phyloP scores from a whole-genome alignment of 2,329 filamentous ascomycete species.

The Trichoderma afroharzianum region DNA sequence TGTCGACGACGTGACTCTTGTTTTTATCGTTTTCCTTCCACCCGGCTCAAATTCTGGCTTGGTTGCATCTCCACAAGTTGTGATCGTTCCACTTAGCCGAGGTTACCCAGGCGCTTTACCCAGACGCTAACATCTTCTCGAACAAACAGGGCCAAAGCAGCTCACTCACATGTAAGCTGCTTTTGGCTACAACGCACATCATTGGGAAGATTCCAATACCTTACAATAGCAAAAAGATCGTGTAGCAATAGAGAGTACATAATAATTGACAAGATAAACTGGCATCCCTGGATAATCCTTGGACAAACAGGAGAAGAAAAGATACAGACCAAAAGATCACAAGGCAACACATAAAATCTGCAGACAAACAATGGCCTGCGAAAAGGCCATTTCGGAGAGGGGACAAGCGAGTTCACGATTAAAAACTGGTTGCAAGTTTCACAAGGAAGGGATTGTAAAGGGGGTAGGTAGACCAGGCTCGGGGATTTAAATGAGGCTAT shows the following conservation, averaged over 20 bases:
- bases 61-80: constrained; percentile 17
- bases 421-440: not conserved
- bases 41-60: not conserved
- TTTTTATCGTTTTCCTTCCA: not conserved
- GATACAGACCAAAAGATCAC: not conserved
- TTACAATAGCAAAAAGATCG: not conserved
- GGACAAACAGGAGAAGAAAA: not conserved
- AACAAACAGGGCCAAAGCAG: not conserved
- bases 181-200: not conserved
- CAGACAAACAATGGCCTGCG: no score
- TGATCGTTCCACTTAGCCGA: constrained; percentile 16
- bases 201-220: not conserved
- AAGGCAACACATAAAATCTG: not conserved
- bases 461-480: not conserved
- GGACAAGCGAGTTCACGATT: not conserved
- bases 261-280: no score
- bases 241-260: no score
- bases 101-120: constrained; percentile 17
- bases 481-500: not conserved
- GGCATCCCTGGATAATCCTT: no score
- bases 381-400: not conserved
- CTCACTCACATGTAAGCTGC: not conserved
- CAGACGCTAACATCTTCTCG: not conserved
- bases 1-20: not conserved
- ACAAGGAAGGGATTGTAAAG: not conserved